phyloP scores from a whole-genome alignment of 768 basidiomycete genomes.

The Macrolepiota dolichaula region DNA sequence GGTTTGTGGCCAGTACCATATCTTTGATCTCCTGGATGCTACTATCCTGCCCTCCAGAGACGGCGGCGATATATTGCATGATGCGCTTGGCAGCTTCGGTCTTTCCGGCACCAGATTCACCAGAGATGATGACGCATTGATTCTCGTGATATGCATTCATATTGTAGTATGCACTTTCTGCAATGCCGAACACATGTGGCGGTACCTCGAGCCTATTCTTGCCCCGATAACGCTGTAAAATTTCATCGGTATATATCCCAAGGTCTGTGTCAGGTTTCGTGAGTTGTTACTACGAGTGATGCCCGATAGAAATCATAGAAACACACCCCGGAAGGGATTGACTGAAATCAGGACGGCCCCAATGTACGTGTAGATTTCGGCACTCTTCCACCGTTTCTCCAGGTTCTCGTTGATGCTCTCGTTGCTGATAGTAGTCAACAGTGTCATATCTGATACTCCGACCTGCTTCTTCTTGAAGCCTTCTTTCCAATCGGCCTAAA shows the following conservation, averaged over 20 bases:
- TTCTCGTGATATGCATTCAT: constrained; percentile 99
- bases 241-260: constrained; percentile 94
- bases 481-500: constrained; percentile 97
- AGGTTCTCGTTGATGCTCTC: constrained; percentile 98
- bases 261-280: constrained; percentile 56
- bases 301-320: constrained; percentile 21
- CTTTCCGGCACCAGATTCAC: constrained; percentile 98
- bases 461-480: constrained; percentile 99
- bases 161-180: constrained; percentile 96
- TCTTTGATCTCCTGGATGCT: constrained; percentile 98
- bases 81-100: constrained; percentile 99
- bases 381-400: constrained; percentile 92
- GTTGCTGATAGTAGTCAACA: constrained; percentile 94
- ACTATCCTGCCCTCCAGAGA: constrained; percentile 82
- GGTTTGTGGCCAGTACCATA: constrained; percentile 99
- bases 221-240: constrained; percentile 81
- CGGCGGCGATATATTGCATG: constrained; percentile 99
- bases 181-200: constrained; percentile 97
- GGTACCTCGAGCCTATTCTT: constrained; percentile 98
- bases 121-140: constrained; percentile 99
- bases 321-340: constrained; percentile 89
- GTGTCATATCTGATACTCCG: constrained; percentile 98
- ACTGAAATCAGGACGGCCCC: constrained; percentile 99
- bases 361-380: constrained; percentile 98
- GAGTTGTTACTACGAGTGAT: constrained; percentile 7